phyloP scores from a whole-genome alignment of 2,329 filamentous ascomycete species.

The Periglandula ipomoeae region DNA sequence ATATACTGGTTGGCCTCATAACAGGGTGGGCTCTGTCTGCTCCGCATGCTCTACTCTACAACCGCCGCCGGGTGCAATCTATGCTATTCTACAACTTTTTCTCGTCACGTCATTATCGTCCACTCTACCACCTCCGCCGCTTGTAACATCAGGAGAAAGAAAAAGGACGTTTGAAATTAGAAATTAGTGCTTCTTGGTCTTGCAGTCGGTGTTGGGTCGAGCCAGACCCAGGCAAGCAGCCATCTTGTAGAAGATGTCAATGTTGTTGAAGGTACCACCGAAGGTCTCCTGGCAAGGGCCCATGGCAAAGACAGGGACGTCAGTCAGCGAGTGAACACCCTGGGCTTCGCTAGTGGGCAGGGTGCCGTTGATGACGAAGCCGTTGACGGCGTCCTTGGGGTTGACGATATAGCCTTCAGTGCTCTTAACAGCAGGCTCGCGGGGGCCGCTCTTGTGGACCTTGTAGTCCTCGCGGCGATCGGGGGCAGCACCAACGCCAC shows the following conservation, averaged over 20 bases:
- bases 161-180: background rate
- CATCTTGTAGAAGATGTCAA: constrained; percentile 69
- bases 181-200: constrained; percentile 10
- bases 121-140: no score
- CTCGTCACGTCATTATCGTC: constrained; percentile 4
- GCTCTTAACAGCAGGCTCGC: constrained; percentile 48
- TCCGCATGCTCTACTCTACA: background rate
- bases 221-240: constrained; percentile 55
- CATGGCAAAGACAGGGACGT: constrained; percentile 69
- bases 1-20: background rate
- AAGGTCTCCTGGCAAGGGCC: constrained; percentile 74
- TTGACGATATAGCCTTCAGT: constrained; percentile 52
- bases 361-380: constrained; percentile 69
- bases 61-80: background rate
- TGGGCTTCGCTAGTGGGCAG: constrained; percentile 52
- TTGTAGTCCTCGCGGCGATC: constrained; percentile 70
- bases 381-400: constrained; percentile 53
- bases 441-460: constrained; percentile 57
- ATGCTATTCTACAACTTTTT: constrained; percentile 1
- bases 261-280: constrained; percentile 59
- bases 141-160: background rate
- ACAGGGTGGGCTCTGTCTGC: no score
- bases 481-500: constrained; percentile 61
- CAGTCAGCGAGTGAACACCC: constrained; percentile 70
- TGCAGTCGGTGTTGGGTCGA: constrained; percentile 14